phyloP scores from a whole-genome alignment of 2,329 filamentous ascomycete species.

The Cercospora sp. region DNA sequence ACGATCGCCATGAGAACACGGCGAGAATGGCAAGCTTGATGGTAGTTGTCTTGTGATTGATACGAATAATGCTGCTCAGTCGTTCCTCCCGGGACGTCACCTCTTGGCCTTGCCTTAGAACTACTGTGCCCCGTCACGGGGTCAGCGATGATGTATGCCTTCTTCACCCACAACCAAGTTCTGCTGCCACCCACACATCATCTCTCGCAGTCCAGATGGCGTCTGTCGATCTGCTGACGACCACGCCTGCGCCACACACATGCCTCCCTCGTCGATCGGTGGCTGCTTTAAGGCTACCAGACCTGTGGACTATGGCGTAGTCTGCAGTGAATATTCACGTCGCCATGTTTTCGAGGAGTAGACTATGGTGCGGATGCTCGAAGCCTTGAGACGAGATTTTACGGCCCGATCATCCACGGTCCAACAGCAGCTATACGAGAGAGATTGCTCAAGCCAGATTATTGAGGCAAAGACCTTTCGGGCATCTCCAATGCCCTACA shows the following conservation, averaged over 20 bases:
- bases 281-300: not conserved
- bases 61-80: not conserved
- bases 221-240: constrained; percentile 4
- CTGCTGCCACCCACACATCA: not conserved
- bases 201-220: not conserved
- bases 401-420: not conserved
- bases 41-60: not conserved
- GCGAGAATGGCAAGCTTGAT: not conserved
- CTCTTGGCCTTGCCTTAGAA: not conserved
- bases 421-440: not conserved
- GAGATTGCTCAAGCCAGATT: not conserved
- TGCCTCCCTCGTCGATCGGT: not conserved
- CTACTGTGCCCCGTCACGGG: not conserved
- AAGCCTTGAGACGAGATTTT: not conserved
- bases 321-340: not conserved
- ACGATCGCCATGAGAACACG: too few species aligned
- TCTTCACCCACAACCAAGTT: not conserved
- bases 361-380: not conserved
- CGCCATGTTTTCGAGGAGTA: not conserved
- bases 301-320: not conserved
- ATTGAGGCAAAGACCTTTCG: not conserved
- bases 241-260: not conserved
- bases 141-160: not conserved
- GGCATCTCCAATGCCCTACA: not conserved
- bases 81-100: not conserved